Conservation (phyloP, 352 stramenopile species). For the Pythium phragmiticola region DNA sequence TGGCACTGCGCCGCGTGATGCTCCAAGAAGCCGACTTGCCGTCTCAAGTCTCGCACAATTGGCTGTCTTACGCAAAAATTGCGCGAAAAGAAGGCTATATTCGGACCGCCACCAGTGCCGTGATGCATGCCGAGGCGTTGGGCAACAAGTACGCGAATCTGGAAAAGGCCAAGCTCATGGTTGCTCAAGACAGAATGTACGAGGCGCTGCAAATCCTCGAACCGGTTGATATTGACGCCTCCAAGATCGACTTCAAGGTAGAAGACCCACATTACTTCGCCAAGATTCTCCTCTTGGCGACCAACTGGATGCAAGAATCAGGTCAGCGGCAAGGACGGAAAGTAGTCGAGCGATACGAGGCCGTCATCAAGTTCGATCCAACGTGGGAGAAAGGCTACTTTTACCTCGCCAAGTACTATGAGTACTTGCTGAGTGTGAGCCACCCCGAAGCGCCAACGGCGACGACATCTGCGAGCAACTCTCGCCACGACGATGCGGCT, state of each 20-base stretch:
- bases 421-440: constrained; percentile 85
- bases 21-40: constrained; percentile 62
- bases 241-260: constrained; percentile 71
- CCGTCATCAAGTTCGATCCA: constrained; percentile 92
- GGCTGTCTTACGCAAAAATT: constrained; percentile 81
- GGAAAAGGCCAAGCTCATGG: constrained; percentile 81
- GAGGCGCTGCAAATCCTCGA: constrained; percentile 84
- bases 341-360: constrained; percentile 93
- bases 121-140: constrained; percentile 84
- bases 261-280: constrained; percentile 75
- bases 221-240: constrained; percentile 72
- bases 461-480: constrained; percentile 32
- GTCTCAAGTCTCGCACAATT: constrained; percentile 76
- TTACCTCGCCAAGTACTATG: constrained; percentile 89
- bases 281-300: constrained; percentile 91
- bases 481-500: constrained; percentile 34
- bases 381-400: constrained; percentile 95
- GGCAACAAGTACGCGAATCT: constrained; percentile 71
- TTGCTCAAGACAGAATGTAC: constrained; percentile 82
- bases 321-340: constrained; percentile 93
- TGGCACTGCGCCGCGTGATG: constrained; percentile 79
- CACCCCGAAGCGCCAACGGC: constrained; percentile 46
- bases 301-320: constrained; percentile 95
- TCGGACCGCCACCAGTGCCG: constrained; percentile 73
- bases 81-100: constrained; percentile 82